A percentile compares a stretch with the other conserved stretches of the same genome.
Evolutionary conservation across 306 rosid species (phyloP).

Genomic region (Dryas octopetala): DNA sequence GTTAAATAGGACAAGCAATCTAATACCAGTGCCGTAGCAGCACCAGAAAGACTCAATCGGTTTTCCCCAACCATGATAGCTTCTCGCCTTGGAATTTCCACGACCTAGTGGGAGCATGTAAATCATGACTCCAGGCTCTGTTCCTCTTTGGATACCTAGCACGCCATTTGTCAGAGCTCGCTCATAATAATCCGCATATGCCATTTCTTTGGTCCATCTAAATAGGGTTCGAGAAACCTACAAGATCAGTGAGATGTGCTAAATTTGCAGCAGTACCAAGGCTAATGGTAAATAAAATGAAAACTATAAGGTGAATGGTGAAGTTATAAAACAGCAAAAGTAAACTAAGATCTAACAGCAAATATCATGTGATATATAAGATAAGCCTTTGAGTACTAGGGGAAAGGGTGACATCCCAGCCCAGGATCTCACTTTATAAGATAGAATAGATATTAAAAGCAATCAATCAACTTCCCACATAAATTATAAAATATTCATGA

Average conservation of each 20-base stretch:
- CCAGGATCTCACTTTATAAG: not conserved
- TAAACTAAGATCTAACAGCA: not conserved
- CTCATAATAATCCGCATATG: constrained; percentile 89
- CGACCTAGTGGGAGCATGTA: constrained; percentile 78
- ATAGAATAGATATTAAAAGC: not conserved
- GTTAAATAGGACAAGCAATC: constrained; percentile 7
- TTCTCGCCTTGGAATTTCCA: constrained; percentile 69
- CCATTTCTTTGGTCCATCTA: constrained; percentile 80
- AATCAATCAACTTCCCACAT: not conserved
- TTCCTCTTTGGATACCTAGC: constrained; percentile 86
- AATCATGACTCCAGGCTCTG: constrained; percentile 90
- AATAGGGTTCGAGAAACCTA: constrained; percentile 86
- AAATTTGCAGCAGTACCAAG: not conserved
- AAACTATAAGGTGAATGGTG: not conserved
- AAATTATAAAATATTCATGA: not conserved
- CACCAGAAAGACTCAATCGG: constrained; percentile 71
- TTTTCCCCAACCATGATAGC: constrained; percentile 70
- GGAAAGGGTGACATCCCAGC: not conserved
- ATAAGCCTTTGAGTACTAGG: not conserved
- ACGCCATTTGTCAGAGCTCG: constrained; percentile 89
- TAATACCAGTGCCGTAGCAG: constrained; percentile 88
- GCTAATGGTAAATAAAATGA: not conserved
- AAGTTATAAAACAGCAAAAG: not conserved
- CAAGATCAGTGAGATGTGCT: constrained; percentile 13
- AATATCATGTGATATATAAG: not conserved